Base-by-base conservation (phyloP, 208 protist genomes). In the Trypanosoma scelopori region DNA sequence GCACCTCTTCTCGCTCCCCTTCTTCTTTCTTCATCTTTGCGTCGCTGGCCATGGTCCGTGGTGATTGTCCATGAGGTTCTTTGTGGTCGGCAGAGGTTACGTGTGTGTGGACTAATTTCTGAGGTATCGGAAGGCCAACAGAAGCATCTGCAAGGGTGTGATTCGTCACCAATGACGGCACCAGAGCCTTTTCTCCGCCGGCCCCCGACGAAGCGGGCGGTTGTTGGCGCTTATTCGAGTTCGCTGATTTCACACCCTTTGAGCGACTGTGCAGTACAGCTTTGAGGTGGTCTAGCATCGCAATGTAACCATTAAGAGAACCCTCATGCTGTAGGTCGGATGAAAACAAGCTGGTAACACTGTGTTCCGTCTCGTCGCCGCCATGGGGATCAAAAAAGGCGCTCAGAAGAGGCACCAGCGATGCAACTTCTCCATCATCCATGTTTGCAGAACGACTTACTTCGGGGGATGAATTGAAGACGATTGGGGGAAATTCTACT, bases 261-360 rank as follows among this genome's bases (percentile, higher is more conserved):
- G 0, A 0, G 9, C 47, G 25, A 35, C 50, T 25, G 49, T 94
- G 76, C 12, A 94, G 75, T 35, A 94, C 55, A 27, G 81, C 78
- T 60, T 81, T 90, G 7, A 94, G 67, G 75, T 92, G 85, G 67
- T 91, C 84, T 55, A 94, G 71, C 89, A 94, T 94, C 69, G 82
- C 85, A 12, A 81, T 30, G 59, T 94, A 94, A 23, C 76, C 82
- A 22, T 89, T 81, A 59, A 85, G 75, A 15, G 82, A 83, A 52
- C 49, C 71, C 42, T 66, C 68, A 12, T 25, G 5, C 30, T 13
- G 41, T 45, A 25, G 3, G 18, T 66, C 51, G 16, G 28, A 20
- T 20, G 68, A 59, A 41, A 22, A 28, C 22, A 43, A 18, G 28
- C 59, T 66, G 6, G 11, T 2, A 3, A 43, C 20, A n/a, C 41